A percentile compares a stretch with the other conserved stretches of the same genome.
phyloP scores from a whole-genome alignment of 2,329 filamentous ascomycete genomes.

The Verticillium zaregamsianum region DNA sequence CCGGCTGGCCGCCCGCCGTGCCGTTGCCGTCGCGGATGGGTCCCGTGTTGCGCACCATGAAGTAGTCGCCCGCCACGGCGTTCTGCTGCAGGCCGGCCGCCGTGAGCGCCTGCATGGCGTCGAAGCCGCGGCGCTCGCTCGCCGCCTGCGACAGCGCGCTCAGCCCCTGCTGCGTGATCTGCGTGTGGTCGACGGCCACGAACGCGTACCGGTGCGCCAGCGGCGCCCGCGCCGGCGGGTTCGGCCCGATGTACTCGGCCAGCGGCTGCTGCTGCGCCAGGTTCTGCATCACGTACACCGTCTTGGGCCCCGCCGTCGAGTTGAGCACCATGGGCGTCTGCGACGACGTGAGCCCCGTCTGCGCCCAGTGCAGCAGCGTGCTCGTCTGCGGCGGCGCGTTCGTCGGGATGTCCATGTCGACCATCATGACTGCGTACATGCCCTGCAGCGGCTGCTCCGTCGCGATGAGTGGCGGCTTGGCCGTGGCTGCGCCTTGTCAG shows the following conservation, averaged over 20 bases:
- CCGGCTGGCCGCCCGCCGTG: background rate
- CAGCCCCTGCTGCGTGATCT: constrained; percentile 17
- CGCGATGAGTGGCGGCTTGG: constrained; percentile 9
- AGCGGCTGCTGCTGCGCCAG: constrained; percentile 19
- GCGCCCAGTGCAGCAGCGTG: constrained; percentile 44
- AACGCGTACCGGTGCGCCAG: constrained; percentile 35
- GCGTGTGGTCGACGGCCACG: constrained; percentile 33
- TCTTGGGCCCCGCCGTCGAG: constrained; percentile 17
- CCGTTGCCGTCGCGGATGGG: constrained; percentile 9
- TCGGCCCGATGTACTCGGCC: constrained; percentile 30
- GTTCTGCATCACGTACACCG: constrained; percentile 28
- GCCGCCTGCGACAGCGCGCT: constrained; percentile 23
- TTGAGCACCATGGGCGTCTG: constrained; percentile 18
- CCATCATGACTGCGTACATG: constrained; percentile 32
- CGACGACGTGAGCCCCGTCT: constrained; percentile 31
- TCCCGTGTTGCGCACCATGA: constrained; percentile 31
- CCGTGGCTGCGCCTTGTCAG: constrained; percentile 4
- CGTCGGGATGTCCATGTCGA: constrained; percentile 43
- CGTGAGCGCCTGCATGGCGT: constrained; percentile 22
- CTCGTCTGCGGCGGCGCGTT: constrained; percentile 27
- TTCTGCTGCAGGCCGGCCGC: constrained; percentile 23
- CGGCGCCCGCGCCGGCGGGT: constrained; percentile 29
- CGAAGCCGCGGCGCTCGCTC: constrained; percentile 24
- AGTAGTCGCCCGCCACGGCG: constrained; percentile 33
- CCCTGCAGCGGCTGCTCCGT: constrained; percentile 12